phyloP scores from a whole-genome alignment of 2,329 filamentous ascomycete genomes.

The Botrytis hyacinthi region DNA sequence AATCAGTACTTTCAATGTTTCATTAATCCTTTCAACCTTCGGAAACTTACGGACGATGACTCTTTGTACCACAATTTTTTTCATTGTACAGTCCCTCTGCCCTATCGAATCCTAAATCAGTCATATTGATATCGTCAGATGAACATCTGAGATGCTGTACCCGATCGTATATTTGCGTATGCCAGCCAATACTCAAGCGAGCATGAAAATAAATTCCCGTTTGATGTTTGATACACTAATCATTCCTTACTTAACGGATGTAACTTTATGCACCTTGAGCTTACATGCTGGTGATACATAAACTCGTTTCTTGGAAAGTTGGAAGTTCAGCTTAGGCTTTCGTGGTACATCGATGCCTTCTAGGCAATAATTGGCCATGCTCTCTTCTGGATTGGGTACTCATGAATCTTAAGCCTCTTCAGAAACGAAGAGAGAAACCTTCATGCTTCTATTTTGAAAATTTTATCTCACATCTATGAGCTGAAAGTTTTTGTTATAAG shows the following conservation, averaged over 20 bases:
- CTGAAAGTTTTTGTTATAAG: not conserved
- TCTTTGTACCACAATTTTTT: not conserved
- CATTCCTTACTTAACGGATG: not conserved
- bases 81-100: not conserved
- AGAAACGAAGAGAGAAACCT: not conserved
- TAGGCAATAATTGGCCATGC: not conserved
- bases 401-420: not conserved
- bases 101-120: conserved; percentile 13
- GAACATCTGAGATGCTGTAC: conserved; percentile 14
- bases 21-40: not conserved
- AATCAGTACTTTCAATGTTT: not conserved
- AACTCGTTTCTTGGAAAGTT: conserved; percentile 7
- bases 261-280: conserved; percentile 2
- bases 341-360: not conserved
- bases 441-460: not conserved
- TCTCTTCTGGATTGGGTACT: not conserved
- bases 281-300: not conserved
- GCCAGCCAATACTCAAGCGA: conserved; percentile 10
- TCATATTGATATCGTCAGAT: conserved; percentile 11
- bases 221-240: conserved; percentile 2
- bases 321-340: conserved; percentile 11
- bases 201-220: conserved; percentile 4
- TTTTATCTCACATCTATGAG: not conserved
- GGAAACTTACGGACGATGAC: not conserved
- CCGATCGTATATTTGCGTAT: conserved; percentile 6